Evolutionary conservation across 345 rosid species (phyloP), one percentile per base, ranked within the genome.

Genomic region (Brassica nigra): DNA sequence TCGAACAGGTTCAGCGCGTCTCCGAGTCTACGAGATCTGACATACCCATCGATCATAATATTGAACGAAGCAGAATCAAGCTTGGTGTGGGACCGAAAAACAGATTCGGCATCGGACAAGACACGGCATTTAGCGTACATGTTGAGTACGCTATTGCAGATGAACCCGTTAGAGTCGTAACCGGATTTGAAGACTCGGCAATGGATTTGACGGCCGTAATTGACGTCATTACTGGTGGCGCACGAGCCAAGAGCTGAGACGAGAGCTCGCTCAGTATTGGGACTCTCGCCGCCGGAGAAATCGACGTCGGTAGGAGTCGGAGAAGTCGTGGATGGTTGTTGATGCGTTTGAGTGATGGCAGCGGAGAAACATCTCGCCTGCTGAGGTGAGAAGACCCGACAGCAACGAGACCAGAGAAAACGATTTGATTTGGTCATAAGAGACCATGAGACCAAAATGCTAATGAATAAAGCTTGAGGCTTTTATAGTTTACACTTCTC

Each of bases 101-200:
- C 68, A 12, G 71, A 79, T 77, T 78, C 75, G 1, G 96, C 97
- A 12, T 88, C 87, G 2, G n/a, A 68, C 75, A 94, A 76, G 75
- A 81, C 31, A 55, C 87, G 84, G 62, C 93, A 89, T 83, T 87
- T 94, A 1, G 89, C 84, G 73, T 94, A 92, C 92, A 94, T 71
- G 75, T 89, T 90, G 47, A 90, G 87, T 73, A 92, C 85, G 67
- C 97, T 90, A 73, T 92, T 94, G 20, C 75, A 80, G 23, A 94
- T 76, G 67, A 86, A 92, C 71, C 86, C 79, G 84, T 90, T 90
- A 3, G 89, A 89, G 30, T 70, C 77, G n/a, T 87, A 77, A 76
- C 97, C 97, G 0, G 86, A 85, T 67, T 88, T 90, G 12, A 89
- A 72, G 33, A 84, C 77, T 15, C 81, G 74, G 82, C 86, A 71